Base-by-base conservation (phyloP, 2,329 filamentous ascomycete species). In the Beauveria medogensis region DNA sequence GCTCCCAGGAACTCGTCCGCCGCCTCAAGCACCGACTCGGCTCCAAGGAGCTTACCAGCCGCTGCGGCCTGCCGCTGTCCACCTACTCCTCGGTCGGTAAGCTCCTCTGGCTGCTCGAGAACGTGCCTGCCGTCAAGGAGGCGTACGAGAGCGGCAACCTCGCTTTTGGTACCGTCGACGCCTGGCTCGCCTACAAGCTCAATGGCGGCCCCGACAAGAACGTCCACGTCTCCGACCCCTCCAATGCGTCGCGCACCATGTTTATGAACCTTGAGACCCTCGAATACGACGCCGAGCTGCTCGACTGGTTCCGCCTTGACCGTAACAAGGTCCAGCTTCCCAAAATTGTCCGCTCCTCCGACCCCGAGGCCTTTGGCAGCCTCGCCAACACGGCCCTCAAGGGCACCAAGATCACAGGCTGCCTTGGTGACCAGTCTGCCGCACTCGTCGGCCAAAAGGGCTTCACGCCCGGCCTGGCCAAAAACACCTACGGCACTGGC, bases 401-500 rank as follows among this genome's bases (percentile, higher is more conserved):
- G 67, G 89, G 87, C 40, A 78, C 83, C 63, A 85, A 77, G 55
- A 92, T 93, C 67, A 87, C 87, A 8, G 90, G 90, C 64, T 92
- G 89, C 72, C 75, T 93, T 28, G 90, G 90, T 60, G 90, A 94
- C 69, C 90, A 94, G 72, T 92, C 89, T 40, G 87, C 90, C 12
- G 90, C 90, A 5, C 76, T 93, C 50, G 90, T 93, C 30, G 90
- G 90, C 26, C 89, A 92, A 69, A 88, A 88, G 71, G 89, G 86
- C 2, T 93, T 93, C 72, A 81, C 80, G 2, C 86, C 89, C 9
- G 90, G 90, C 60, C 80, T 82, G 60, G 90, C 90, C 55, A 93
- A 93, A 78, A 93, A 93, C 73, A 93, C 90, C 0, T 93, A 93
- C 70, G 90, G 90, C 46, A 93, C 90, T 0, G 90, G 90, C 24